phyloP scores from a whole-genome alignment of 495 filamentous ascomycete species.

The Xylaria palmicola region DNA sequence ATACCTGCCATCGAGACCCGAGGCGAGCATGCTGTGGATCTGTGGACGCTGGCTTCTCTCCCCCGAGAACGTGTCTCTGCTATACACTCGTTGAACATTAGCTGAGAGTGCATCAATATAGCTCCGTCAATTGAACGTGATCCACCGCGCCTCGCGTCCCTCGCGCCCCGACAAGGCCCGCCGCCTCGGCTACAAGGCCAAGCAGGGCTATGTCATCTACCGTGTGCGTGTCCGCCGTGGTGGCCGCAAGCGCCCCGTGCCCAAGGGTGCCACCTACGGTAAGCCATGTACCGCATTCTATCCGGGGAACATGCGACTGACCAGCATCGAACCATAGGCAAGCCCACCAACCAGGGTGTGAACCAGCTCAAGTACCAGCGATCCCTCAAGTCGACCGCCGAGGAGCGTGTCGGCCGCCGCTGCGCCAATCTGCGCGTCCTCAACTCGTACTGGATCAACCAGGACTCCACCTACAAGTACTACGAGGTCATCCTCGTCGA shows the following conservation, averaged over 20 bases:
- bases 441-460: constrained; percentile 99
- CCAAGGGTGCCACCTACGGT: constrained; percentile 99
- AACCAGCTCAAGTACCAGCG: constrained; percentile 99
- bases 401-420: constrained; percentile 98
- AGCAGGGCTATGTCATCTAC: constrained; percentile 99
- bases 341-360: constrained; percentile 99
- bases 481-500: constrained; percentile 99
- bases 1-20: constrained; percentile 23
- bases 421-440: constrained; percentile 98
- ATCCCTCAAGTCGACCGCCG: constrained; percentile 92
- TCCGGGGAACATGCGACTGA: constrained; percentile 12
- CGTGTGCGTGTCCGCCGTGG: constrained; percentile 95
- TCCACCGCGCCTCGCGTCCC: constrained; percentile 97
- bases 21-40: constrained; percentile 27
- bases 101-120: constrained; percentile 99
- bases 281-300: constrained; percentile 32
- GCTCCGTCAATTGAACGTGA: constrained; percentile 97
- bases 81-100: constrained; percentile 99
- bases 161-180: constrained; percentile 99
- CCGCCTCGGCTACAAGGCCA: constrained; percentile 99
- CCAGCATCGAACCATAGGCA: constrained; percentile 58
- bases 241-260: constrained; percentile 91
- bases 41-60: constrained; percentile 36
- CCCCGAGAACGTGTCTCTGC: constrained; percentile 53
- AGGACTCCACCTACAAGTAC: constrained; percentile 99